Evolutionary conservation across 345 rosid genomes (phyloP).

Genomic region (Lepidium aucheri): DNA sequence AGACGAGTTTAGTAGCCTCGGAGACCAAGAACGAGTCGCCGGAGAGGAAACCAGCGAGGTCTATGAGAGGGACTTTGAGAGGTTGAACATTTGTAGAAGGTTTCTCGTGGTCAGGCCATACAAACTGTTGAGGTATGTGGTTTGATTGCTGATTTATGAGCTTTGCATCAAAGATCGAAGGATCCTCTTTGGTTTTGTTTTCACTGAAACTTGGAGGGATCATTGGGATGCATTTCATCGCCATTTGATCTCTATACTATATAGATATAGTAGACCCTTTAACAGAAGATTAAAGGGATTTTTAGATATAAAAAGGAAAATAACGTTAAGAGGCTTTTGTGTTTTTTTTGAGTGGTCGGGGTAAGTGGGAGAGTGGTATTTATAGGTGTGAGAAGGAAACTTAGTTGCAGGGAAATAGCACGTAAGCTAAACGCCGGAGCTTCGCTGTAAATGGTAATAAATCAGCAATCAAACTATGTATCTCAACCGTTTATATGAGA

Average conservation of each 20-base stretch:
- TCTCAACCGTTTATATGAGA: too few relatives aligned
- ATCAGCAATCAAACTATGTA: too few relatives aligned
- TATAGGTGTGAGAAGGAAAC: conserved; percentile 17
- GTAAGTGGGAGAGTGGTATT: conserved; percentile 7
- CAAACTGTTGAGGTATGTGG: conserved; percentile 59
- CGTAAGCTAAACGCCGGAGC: too few relatives aligned
- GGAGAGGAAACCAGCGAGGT: conserved; percentile 47
- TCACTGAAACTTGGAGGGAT: conserved; percentile 16
- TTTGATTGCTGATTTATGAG: conserved; percentile 32
- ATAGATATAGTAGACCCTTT: neutral
- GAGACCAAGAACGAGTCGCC: conserved; percentile 37
- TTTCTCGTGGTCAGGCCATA: conserved; percentile 86
- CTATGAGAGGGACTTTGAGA: conserved; percentile 56
- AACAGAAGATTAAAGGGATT: neutral
- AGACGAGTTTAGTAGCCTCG: conserved; percentile 40
- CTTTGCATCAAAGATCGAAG: conserved; percentile 50
- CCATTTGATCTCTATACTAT: conserved; percentile 4
- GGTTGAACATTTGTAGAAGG: conserved; percentile 39
- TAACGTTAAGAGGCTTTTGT: conserved; percentile 3
- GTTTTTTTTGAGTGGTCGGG: neutral
- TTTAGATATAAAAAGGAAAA: neutral
- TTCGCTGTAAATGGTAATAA: too few relatives aligned
- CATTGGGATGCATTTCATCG: conserved; percentile 18
- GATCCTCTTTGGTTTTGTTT: conserved; percentile 10
- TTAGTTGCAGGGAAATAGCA: too few relatives aligned